These are phyloP conservation scores for Pseudocercospora cruenta DNA, from an alignment of 2,329 filamentous ascomycete species.

Conservation along the genomic window DNA sequence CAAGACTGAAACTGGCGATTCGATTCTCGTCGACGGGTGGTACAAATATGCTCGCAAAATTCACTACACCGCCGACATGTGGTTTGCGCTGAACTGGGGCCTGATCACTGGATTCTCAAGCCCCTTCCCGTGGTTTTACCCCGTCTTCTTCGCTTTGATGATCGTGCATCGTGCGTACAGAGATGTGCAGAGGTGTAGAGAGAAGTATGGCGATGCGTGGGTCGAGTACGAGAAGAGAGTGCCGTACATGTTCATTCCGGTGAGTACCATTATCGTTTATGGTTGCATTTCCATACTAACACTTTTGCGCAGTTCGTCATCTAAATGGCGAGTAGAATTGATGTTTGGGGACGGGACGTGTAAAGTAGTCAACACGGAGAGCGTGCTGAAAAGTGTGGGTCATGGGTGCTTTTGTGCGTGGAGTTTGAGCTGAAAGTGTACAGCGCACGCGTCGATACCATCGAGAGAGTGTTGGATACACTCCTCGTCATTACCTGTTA, in stretches of 20 bases:
- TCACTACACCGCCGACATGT: conserved; percentile 80
- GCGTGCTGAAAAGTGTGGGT: conserved; percentile 1
- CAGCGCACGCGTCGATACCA: not conserved
- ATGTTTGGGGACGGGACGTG: conserved; percentile 1
- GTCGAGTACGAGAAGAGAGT: conserved; percentile 77
- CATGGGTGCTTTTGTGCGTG: not conserved
- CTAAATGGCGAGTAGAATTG: conserved; percentile 5
- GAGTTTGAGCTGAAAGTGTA: not conserved
- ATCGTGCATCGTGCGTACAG: conserved; percentile 76
- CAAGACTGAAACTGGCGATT: conserved; percentile 71
- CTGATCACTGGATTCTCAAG: conserved; percentile 79
- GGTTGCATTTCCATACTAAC: conserved; percentile 11
- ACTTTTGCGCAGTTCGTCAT: conserved; percentile 26
- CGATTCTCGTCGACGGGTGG: conserved; percentile 84
- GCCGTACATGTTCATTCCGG: conserved; percentile 82
- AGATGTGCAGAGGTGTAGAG: conserved; percentile 74
- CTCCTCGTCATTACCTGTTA: not conserved
- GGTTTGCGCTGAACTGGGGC: conserved; percentile 77
- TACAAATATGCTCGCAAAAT: conserved; percentile 57
- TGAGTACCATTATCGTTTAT: conserved; percentile 30
- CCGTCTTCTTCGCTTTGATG: conserved; percentile 78
- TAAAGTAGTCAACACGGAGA: not conserved
- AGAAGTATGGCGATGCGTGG: conserved; percentile 83
- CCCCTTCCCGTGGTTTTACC: conserved; percentile 89
- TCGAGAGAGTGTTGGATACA: not conserved